phyloP scores from a whole-genome alignment of 768 basidiomycete species.

The Leccinum olivaceopallidum region DNA sequence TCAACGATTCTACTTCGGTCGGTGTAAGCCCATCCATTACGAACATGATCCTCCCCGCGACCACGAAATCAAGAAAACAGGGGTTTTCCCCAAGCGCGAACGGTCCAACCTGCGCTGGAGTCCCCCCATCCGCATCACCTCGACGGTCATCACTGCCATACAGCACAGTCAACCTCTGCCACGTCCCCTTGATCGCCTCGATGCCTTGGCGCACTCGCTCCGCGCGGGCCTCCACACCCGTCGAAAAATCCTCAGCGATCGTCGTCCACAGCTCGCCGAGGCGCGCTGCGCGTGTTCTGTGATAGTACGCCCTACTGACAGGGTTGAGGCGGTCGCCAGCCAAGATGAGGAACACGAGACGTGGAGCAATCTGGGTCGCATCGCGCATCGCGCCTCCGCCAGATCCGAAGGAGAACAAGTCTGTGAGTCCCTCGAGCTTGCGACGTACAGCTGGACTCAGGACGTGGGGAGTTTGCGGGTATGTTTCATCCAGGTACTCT shows the following conservation, averaged over 20 bases:
- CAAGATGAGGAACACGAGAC: slow-evolving; percentile 26
- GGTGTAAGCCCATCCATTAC: slow-evolving; percentile 8
- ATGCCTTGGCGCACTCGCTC: slow-evolving; percentile 20
- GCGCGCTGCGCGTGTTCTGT: slow-evolving; percentile 32
- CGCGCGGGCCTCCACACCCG: slow-evolving; percentile 25
- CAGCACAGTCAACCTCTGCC: slow-evolving; percentile 24
- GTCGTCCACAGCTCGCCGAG: slow-evolving; percentile 42
- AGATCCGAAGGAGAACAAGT: slow-evolving; percentile 13
- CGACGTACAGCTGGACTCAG: slow-evolving; percentile 36
- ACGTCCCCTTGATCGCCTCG: slow-evolving; percentile 24
- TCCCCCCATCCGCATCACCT: neutral
- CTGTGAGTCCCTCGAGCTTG: slow-evolving; percentile 33
- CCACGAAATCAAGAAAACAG: slow-evolving; percentile 20
- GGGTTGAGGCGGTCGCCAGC: slow-evolving; percentile 31
- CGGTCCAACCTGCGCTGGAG: neutral
- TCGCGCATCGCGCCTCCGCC: neutral
- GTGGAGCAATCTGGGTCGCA: neutral
- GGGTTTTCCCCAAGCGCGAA: slow-evolving; percentile 20
- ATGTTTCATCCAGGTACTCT: slow-evolving; percentile 49
- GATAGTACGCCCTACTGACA: slow-evolving; percentile 40
- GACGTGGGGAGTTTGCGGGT: slow-evolving; percentile 43
- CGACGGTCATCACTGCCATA: slow-evolving; percentile 3
- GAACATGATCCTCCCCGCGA: slow-evolving; percentile 23
- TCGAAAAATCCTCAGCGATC: slow-evolving; percentile 21
- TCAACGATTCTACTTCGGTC: slow-evolving; percentile 11